phyloP scores from a whole-genome alignment of 1,284 basidiomycete genomes.

The Ustilago tritici region DNA sequence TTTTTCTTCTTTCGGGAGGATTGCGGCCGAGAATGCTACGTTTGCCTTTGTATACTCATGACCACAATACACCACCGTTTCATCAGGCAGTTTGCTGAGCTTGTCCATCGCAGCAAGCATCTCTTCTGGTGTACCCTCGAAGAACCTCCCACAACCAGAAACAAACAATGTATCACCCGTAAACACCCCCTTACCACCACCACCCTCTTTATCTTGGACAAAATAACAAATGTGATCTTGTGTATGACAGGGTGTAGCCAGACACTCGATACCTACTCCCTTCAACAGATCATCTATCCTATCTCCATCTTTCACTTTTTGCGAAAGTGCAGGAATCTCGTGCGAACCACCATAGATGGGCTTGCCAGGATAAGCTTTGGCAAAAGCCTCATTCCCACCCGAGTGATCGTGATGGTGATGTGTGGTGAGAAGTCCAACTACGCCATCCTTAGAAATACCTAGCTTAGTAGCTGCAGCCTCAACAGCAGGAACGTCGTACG shows the following conservation, averaged over 20 bases:
- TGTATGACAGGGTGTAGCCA: constrained; percentile 95
- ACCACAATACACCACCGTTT: constrained; percentile 87
- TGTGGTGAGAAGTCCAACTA: constrained; percentile 67
- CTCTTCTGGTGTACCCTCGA: constrained; percentile 86
- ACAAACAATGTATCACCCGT: constrained; percentile 96
- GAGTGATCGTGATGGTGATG: constrained; percentile 78
- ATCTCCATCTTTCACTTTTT: constrained; percentile 74
- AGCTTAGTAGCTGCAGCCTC: constrained; percentile 77
- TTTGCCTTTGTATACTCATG: constrained; percentile 74
- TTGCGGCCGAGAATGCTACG: constrained; percentile 69
- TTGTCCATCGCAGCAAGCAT: constrained; percentile 85
- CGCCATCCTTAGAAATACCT: constrained; percentile 71
- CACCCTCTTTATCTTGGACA: constrained; percentile 75
- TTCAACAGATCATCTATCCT: constrained; percentile 40
- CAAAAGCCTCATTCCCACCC: constrained; percentile 81
- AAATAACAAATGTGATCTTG: constrained; percentile 95
- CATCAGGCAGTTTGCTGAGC: constrained; percentile 78
- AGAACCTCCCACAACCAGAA: constrained; percentile 94
- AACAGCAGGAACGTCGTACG: constrained; percentile 84
- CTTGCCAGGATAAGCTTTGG: constrained; percentile 74
- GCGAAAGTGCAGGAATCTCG: constrained; percentile 77
- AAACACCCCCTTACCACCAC: constrained; percentile 77
- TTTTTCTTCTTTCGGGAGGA: constrained; percentile 76
- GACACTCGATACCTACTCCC: constrained; percentile 57
- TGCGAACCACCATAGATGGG: constrained; percentile 88